Evolutionary conservation across 371 early-diverging fungal genomes (phyloP).

Genomic region (Mucor velutinosus): DNA sequence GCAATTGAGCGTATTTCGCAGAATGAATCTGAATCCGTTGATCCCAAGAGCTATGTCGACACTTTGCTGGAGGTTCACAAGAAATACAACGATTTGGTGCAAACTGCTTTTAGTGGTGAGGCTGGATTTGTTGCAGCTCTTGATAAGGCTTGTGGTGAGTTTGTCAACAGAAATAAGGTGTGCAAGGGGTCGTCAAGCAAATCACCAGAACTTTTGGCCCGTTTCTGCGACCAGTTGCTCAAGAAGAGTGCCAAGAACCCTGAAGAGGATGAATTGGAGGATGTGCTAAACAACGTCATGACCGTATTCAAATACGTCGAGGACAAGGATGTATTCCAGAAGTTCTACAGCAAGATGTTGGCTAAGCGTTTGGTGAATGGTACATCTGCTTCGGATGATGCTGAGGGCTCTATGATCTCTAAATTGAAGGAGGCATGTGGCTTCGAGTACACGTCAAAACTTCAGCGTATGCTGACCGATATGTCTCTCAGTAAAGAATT

Average conservation of each 20-base stretch:
- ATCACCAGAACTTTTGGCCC: slow-evolving; percentile 86
- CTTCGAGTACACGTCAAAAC: slow-evolving; percentile 85
- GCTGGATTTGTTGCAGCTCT: slow-evolving; percentile 91
- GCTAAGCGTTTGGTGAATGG: slow-evolving; percentile 85
- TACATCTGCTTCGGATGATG: slow-evolving; percentile 73
- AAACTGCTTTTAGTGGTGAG: slow-evolving; percentile 78
- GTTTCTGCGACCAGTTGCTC: slow-evolving; percentile 82
- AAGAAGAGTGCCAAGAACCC: slow-evolving; percentile 83
- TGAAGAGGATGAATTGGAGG: slow-evolving; percentile 87
- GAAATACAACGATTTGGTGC: slow-evolving; percentile 77
- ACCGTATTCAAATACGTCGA: slow-evolving; percentile 86
- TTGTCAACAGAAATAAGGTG: slow-evolving; percentile 87
- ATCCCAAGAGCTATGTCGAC: slow-evolving; percentile 85
- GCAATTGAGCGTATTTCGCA: slow-evolving; percentile 85
- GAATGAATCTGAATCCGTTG: slow-evolving; percentile 49
- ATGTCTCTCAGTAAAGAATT: slow-evolving; percentile 78
- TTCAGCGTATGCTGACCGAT: slow-evolving; percentile 91
- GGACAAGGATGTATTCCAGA: slow-evolving; percentile 95
- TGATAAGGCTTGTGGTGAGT: slow-evolving; percentile 92
- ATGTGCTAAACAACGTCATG: slow-evolving; percentile 83
- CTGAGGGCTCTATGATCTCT: slow-evolving; percentile 74
- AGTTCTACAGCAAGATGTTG: slow-evolving; percentile 87
- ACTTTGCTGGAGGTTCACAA: slow-evolving; percentile 80
- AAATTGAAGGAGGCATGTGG: slow-evolving; percentile 80
- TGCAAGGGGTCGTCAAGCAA: slow-evolving; percentile 73